These are phyloP conservation scores for Sordaria brevicollis DNA, from an alignment of 495 filamentous ascomycete species.

Conservation along the genomic window DNA sequence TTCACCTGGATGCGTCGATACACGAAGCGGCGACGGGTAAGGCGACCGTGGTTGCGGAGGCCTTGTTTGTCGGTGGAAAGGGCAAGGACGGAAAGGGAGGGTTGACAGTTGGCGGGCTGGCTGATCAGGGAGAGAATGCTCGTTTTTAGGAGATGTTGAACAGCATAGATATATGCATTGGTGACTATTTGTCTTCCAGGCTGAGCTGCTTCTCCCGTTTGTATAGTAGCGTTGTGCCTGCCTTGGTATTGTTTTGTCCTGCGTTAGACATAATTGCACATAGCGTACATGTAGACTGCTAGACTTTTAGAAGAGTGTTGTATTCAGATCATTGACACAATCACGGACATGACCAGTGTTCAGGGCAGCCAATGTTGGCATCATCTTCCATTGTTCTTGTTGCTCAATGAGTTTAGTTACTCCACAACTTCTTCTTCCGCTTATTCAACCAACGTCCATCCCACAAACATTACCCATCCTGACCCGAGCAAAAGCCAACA, in stretches of 20 bases:
- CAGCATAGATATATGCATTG: background rate
- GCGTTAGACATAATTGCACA: background rate
- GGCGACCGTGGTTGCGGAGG: conserved; percentile 46
- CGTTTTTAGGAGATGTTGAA: background rate
- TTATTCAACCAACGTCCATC: background rate
- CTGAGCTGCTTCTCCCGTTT: background rate
- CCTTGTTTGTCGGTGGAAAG: conserved; percentile 46
- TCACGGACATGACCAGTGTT: background rate
- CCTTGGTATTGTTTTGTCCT: background rate
- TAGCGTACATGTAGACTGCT: background rate
- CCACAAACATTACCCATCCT: background rate
- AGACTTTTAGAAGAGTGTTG: background rate
- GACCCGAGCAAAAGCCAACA: background rate
- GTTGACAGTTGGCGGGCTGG: background rate
- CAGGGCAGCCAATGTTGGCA: too few species aligned
- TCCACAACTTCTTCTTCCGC: background rate
- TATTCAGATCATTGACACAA: background rate
- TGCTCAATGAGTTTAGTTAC: background rate
- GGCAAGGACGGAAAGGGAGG: conserved; percentile 4
- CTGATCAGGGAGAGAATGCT: background rate
- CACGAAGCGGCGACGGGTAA: conserved; percentile 29
- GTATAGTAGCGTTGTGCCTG: background rate
- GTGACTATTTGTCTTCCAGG: background rate
- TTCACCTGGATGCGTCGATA: conserved; percentile 42
- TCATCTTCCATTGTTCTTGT: background rate